phyloP scores from a whole-genome alignment of 2,329 filamentous ascomycete species.

The Ilyonectria sp. region DNA sequence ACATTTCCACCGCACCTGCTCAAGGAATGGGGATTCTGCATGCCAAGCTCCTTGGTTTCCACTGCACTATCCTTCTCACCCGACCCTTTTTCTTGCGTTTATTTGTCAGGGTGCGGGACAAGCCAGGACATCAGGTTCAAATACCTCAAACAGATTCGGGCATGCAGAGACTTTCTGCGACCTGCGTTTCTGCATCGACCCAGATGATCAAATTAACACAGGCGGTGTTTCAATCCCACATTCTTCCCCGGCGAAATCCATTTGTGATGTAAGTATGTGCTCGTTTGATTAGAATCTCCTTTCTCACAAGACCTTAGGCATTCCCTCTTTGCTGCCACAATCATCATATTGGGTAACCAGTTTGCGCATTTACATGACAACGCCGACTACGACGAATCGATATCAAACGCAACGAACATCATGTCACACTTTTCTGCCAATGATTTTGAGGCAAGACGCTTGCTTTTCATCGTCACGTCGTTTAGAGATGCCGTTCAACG shows the following conservation, averaged over 20 bases:
- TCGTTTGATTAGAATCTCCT: not conserved
- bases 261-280: conserved; percentile 66
- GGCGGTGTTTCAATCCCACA: conserved; percentile 59
- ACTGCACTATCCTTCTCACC: conserved; percentile 75
- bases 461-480: conserved; percentile 64
- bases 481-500: conserved; percentile 55
- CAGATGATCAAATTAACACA: conserved; percentile 65
- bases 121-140: conserved; percentile 2
- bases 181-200: conserved; percentile 66
- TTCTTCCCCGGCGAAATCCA: conserved; percentile 67
- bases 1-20: conserved; percentile 38
- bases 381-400: conserved; percentile 56
- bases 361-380: conserved; percentile 66
- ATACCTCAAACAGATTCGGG: conserved; percentile 40
- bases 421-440: conserved; percentile 63
- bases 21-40: conserved; percentile 74
- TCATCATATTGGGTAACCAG: conserved; percentile 71
- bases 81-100: conserved; percentile 76
- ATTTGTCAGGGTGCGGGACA: conserved; percentile 58
- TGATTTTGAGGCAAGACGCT: conserved; percentile 65
- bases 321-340: conserved; percentile 68
- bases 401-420: conserved; percentile 62
- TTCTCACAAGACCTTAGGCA: conserved; percentile 58
- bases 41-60: conserved; percentile 73
- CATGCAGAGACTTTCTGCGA: conserved; percentile 64